These are phyloP conservation scores for Ricinus communis DNA, from an alignment of 345 rosid species.

Conservation along the genomic window DNA sequence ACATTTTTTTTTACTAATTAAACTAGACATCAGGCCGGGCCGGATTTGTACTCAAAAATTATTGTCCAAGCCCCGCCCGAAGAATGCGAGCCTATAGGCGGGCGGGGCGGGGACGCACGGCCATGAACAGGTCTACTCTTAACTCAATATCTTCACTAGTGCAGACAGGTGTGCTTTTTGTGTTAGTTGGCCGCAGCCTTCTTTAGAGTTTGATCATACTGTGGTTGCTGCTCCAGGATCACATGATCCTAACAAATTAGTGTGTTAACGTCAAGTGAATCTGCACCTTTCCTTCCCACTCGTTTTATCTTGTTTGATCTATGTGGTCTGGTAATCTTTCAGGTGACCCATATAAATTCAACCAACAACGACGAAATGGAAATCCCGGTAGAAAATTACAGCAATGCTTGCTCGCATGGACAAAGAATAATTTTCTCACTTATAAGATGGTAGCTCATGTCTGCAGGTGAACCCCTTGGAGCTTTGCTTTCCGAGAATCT, in stretches of 20 bases:
- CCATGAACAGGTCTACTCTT: no score
- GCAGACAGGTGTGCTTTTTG: no score
- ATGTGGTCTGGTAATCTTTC: slow-evolving; percentile 9
- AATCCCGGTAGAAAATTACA: slow-evolving; percentile 65
- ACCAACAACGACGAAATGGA: slow-evolving; percentile 56
- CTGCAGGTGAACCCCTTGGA: slow-evolving; percentile 52
- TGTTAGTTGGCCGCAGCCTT: slow-evolving; percentile 60
- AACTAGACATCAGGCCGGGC: no score
- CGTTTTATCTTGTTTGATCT: background rate
- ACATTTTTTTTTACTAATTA: no score
- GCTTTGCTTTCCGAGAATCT: slow-evolving; percentile 49
- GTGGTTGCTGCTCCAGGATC: slow-evolving; percentile 68
- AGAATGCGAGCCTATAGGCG: no score
- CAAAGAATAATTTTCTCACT: slow-evolving; percentile 45
- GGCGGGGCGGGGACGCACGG: no score
- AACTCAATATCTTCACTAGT: no score
- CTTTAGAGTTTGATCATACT: slow-evolving; percentile 56
- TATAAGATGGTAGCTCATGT: slow-evolving; percentile 72
- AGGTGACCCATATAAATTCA: slow-evolving; percentile 84
- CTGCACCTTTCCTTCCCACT: background rate
- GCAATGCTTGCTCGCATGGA: slow-evolving; percentile 60
- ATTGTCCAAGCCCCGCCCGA: no score
- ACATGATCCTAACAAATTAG: slow-evolving; percentile 77
- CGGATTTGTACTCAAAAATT: no score
- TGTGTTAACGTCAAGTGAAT: slow-evolving; percentile 23